These are phyloP conservation scores for Eucalyptus viminalis DNA, from an alignment of 345 rosid genomes.

Conservation along the genomic window DNA sequence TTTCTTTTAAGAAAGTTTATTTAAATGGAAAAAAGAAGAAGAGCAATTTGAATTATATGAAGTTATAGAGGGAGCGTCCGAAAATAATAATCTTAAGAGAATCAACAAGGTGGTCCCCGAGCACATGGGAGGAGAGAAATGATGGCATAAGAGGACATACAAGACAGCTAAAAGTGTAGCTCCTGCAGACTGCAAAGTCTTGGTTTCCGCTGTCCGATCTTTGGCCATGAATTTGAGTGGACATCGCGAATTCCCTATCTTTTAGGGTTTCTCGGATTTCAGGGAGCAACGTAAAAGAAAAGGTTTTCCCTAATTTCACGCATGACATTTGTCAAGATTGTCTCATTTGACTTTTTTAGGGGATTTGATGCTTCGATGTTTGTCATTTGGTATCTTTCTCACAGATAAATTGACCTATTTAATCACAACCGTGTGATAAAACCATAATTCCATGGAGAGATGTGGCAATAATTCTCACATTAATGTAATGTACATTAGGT, in stretches of 20 bases:
- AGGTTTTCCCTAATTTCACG: not conserved
- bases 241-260: slow-evolving; percentile 14
- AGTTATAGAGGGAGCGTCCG: not conserved
- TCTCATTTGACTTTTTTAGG: not conserved
- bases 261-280: not conserved
- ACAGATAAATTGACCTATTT: not conserved
- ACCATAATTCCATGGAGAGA: not conserved
- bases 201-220: not conserved
- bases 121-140: slow-evolving; percentile 3
- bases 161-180: slow-evolving; percentile 24
- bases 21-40: not conserved
- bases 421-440: not conserved
- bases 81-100: not conserved
- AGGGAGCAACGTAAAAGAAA: not conserved
- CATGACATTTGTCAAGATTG: not conserved
- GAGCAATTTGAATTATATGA: not conserved
- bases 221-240: slow-evolving; percentile 15
- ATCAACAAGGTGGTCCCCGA: slow-evolving; percentile 2
- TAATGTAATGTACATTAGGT: not conserved
- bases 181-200: not conserved
- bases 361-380: not conserved
- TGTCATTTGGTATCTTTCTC: not conserved
- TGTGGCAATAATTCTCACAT: not conserved
- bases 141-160: slow-evolving; percentile 17
- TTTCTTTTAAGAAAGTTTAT: not conserved